Evolutionary conservation across 2,329 filamentous ascomycete genomes (phyloP).

Genomic region (Colletotrichum acutatum): DNA sequence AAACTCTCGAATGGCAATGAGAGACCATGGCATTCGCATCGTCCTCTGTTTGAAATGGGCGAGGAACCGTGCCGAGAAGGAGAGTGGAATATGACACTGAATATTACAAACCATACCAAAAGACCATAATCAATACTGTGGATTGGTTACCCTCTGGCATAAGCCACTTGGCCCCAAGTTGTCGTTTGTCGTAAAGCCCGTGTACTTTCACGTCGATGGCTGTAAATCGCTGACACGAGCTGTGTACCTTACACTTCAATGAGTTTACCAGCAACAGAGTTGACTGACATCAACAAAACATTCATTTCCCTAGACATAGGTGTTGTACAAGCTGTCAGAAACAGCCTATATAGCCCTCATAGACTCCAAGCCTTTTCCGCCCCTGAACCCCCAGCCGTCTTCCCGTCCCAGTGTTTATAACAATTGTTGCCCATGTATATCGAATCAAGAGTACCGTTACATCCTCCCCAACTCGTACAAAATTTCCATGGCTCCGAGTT

Average conservation of each 20-base stretch:
- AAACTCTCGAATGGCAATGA: too few relatives aligned
- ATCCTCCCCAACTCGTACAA: not conserved
- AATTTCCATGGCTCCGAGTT: not conserved
- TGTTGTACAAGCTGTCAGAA: conserved; percentile 4
- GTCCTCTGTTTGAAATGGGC: too few relatives aligned
- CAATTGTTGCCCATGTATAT: conserved; percentile 2
- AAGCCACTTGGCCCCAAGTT: too few relatives aligned
- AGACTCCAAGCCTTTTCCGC: not conserved
- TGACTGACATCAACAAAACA: not conserved
- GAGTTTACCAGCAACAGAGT: too few relatives aligned
- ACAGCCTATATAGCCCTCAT: conserved; percentile 4
- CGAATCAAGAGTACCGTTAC: conserved; percentile 1
- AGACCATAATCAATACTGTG: too few relatives aligned
- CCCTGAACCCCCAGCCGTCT: not conserved
- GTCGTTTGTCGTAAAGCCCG: not conserved
- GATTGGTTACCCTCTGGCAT: too few relatives aligned
- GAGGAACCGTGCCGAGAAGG: too few relatives aligned
- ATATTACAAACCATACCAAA: too few relatives aligned
- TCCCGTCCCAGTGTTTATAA: not conserved
- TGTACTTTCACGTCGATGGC: not conserved
- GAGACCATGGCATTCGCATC: too few relatives aligned
- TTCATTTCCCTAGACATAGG: not conserved
- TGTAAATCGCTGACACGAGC: not conserved
- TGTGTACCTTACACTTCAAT: not conserved
- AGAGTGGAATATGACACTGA: too few relatives aligned